Percentiles rank a stretch among this genome's conserved stretches.
Evolutionary conservation across 2,329 filamentous ascomycete genomes (phyloP).

Genomic region (Colletotrichum orchidophilum): DNA sequence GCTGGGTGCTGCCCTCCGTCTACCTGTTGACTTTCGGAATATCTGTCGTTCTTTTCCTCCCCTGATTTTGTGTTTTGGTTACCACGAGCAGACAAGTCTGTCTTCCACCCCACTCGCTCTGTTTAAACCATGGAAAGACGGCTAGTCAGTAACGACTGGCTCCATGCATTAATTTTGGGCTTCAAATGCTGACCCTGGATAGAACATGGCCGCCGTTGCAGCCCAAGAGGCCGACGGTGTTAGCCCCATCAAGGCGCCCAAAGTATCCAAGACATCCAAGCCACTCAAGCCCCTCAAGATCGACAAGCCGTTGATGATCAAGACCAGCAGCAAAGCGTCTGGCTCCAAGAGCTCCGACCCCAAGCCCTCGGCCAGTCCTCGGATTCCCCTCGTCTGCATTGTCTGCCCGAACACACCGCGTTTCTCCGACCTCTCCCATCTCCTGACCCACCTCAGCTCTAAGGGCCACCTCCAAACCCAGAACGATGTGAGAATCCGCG

Average conservation of each 20-base stretch:
- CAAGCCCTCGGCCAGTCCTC: constrained; percentile 30
- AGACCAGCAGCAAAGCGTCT: not conserved
- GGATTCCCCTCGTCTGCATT: constrained; percentile 79
- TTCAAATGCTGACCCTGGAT: constrained; percentile 29
- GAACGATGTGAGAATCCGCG: constrained; percentile 81
- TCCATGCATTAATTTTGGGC: not conserved
- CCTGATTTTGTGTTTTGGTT: constrained; percentile 31
- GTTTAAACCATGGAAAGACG: constrained; percentile 11
- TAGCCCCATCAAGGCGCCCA: not conserved
- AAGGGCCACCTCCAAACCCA: constrained; percentile 90
- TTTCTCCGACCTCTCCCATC: constrained; percentile 91
- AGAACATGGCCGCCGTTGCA: constrained; percentile 49
- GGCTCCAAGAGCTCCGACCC: constrained; percentile 35
- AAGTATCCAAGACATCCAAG: constrained; percentile 3
- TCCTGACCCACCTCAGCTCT: constrained; percentile 91
- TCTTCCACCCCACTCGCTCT: constrained; percentile 15
- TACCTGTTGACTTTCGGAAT: constrained; percentile 1
- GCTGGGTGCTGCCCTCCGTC: constrained; percentile 10
- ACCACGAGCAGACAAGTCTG: not conserved
- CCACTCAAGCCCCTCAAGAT: not conserved
- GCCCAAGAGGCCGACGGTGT: constrained; percentile 8
- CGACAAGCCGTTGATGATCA: not conserved
- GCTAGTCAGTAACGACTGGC: constrained; percentile 28
- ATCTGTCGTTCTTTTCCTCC: constrained; percentile 24
- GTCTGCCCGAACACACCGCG: constrained; percentile 82